Conservation (phyloP, 257 asterid species). For the Nyctanthes arbortristis region DNA sequence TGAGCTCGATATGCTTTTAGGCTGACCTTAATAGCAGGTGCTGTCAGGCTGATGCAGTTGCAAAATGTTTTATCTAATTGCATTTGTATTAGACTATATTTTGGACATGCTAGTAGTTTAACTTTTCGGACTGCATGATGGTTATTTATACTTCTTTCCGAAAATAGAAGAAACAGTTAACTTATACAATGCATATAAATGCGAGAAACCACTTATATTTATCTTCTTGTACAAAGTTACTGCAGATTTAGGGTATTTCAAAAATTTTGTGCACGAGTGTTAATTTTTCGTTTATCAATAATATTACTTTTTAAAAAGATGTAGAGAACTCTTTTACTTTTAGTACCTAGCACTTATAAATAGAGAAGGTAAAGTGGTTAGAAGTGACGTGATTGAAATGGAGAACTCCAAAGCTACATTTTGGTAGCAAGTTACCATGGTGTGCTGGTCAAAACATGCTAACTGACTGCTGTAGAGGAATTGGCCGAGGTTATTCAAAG, state of each 20-base stretch:
- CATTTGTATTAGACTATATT: not conserved
- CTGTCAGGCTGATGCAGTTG: not conserved
- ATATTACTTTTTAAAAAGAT: not conserved
- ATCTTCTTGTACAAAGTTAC: not conserved
- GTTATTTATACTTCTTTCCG: too few relatives aligned
- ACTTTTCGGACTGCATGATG: not conserved
- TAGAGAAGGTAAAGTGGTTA: not conserved
- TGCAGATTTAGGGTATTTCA: not conserved
- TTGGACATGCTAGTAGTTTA: not conserved
- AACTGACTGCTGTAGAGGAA: not conserved
- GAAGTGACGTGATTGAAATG: not conserved
- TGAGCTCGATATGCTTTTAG: not conserved
- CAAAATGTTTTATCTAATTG: not conserved
- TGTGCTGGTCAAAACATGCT: not conserved
- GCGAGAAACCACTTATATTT: not conserved
- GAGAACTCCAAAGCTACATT: not conserved
- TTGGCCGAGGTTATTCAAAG: not conserved
- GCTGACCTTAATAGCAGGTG: too few relatives aligned
- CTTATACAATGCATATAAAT: not conserved
- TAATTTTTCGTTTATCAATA: not conserved
- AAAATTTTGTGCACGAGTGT: not conserved
- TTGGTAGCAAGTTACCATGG: not conserved
- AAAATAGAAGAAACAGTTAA: too few relatives aligned
- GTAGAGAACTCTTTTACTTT: not conserved
- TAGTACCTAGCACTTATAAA: not conserved